phyloP scores from a whole-genome alignment of 768 basidiomycete genomes.

The Russula earlei region DNA sequence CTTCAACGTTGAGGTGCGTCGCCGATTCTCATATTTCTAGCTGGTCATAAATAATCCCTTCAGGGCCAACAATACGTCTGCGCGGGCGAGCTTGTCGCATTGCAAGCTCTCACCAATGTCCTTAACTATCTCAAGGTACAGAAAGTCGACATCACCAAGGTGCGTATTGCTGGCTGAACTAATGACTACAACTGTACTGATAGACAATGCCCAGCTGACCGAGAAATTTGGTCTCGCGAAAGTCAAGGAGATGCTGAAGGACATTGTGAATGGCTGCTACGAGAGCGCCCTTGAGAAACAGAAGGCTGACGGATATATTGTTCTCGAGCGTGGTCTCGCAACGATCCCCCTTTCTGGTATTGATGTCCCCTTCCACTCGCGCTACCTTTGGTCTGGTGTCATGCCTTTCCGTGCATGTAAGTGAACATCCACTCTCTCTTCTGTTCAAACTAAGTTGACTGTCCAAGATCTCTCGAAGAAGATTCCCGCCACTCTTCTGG shows the following conservation, averaged over 20 bases:
- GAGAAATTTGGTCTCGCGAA: slow-evolving; percentile 84
- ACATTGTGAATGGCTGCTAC: slow-evolving; percentile 81
- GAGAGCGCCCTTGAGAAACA: slow-evolving; percentile 70
- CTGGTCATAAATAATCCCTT: not conserved
- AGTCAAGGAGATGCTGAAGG: slow-evolving; percentile 90
- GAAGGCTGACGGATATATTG: slow-evolving; percentile 77
- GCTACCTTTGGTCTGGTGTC: slow-evolving; percentile 97
- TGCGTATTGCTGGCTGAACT: slow-evolving; percentile 22
- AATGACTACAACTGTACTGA: not conserved
- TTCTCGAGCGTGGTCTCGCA: slow-evolving; percentile 93
- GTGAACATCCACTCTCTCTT: slow-evolving; percentile 27
- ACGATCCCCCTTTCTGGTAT: slow-evolving; percentile 94
- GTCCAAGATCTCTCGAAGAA: slow-evolving; percentile 87
- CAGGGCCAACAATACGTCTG: slow-evolving; percentile 99
- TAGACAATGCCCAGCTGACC: slow-evolving; percentile 47
- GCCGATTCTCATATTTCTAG: not conserved
- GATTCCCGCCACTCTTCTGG: slow-evolving; percentile 83
- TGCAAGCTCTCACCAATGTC: slow-evolving; percentile 92
- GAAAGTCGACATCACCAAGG: slow-evolving; percentile 89
- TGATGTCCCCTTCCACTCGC: slow-evolving; percentile 99
- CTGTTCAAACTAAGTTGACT: not conserved
- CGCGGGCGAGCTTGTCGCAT: slow-evolving; percentile 88
- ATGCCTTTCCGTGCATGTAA: slow-evolving; percentile 93
- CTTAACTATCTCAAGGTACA: slow-evolving; percentile 94
- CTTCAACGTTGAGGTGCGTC: slow-evolving; percentile 77